Base-by-base conservation (phyloP, 2,329 filamentous ascomycete genomes). In the Fusarium annulatum region DNA sequence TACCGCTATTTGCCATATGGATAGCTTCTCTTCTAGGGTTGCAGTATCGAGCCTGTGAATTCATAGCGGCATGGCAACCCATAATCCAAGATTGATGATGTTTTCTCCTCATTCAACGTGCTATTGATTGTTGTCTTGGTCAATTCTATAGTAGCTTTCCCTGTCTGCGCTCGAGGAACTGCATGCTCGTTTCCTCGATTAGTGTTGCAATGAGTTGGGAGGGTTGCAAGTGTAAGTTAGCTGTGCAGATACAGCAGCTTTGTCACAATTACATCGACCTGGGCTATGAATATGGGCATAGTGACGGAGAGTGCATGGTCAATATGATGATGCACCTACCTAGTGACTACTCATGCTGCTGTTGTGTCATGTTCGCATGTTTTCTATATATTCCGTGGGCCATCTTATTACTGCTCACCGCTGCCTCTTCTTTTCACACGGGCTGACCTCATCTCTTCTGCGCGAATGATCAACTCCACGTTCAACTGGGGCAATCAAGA, bases 361-460 rank as follows among this genome's bases (percentile, higher is more conserved):
- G 23, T 56, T 43, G 45, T 67, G 61, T 41, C 51, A n/a, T 12
- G 30, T 61, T 60, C 21, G 21, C 57, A 64, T 48, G 62, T 49
- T 60, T 51, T 60, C 46, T 52, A 55, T 42, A 33, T 48, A n/a
- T 43, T 72, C 30, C 48, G 43, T 69, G 69, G 72, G 64, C 71
- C 55, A 64, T 61, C 48, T 61, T 73, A 56, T 65, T 42, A 8
- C 64, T 67, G 36, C 66, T 73, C 69, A 73, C 70, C 69, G 69
- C 70, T 48, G 64, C 60, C 60, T 41, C 55, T 62, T 51, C 55
- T 55, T 28, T 62, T 46, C 19, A 67, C 39, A 36, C 33, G 45
- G 33, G 57, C 51, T 51, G 61, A 52, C 49, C 41, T 59, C 38
- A 49, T 52, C 33, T 57, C 59, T 39, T 55, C 56, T 49, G 38